Base-by-base conservation (phyloP, 2,329 filamentous ascomycete genomes). In the Alternaria viburni region DNA sequence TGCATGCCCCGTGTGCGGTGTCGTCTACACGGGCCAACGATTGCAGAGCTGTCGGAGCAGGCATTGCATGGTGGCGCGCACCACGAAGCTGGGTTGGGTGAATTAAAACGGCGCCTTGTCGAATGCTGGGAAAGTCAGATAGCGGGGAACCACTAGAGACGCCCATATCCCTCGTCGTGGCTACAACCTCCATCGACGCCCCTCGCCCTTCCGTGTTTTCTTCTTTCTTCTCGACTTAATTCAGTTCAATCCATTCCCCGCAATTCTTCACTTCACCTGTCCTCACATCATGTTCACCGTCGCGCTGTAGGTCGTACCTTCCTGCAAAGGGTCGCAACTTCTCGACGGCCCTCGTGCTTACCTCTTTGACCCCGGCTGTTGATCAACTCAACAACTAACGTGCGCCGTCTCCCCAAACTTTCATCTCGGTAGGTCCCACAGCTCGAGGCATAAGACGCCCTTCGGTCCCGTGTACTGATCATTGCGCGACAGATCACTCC, bases 31-130 rank as follows among this genome's bases (percentile, higher is more conserved):
- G 56, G 62, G 36, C 72, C 71, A 74, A 71, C 67, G 65, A 69
- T 58, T 65, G 41, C 49, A 57, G 54, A 41, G 58, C 63, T 65
- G 61, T 69, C 56, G 61, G 61, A 46, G 65, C 65, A 64, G 69
- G 68, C 67, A 68, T 32, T 73, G 74, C 73, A 74, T 49, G 64
- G 69, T 66, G 74, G 75, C 73, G 65, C 76, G 74, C 74, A 74
- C 67, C 46, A 62, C 28, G 56, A 67, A 69, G 67, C 67, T 69
- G 61, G 62, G 68, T 54, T 72, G 71, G 67, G 64, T 74, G 63
- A 68, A 65, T 63, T 56, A 69, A 68, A 69, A 71, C 72, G 71
- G 71, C 73, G 75, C 70, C 74, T 74, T 72, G 70, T 73, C 64
- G 69, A 67, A 60, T 63, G 59, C 59, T 68, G 67, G 67, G 63